phyloP scores from a whole-genome alignment of 768 basidiomycete species.

The Pleurotus tuoliensis region DNA sequence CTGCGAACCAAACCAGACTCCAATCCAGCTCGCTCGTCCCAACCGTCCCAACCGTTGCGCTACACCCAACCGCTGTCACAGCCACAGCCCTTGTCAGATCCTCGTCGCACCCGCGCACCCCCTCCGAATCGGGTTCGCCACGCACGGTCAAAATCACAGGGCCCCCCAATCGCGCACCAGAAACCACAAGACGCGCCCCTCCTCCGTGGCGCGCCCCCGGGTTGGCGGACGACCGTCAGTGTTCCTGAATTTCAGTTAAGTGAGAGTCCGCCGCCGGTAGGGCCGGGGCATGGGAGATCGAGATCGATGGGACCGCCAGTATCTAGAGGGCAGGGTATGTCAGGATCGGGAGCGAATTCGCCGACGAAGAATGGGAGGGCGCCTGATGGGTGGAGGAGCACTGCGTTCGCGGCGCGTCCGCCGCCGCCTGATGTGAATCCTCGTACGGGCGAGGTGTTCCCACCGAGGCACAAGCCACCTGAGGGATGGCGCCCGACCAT shows the following conservation, averaged over 20 bases:
- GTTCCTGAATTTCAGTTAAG: slow-evolving; percentile 1
- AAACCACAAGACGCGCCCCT: not conserved
- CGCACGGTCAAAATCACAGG: not conserved
- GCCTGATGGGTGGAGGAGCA: slow-evolving; percentile 3
- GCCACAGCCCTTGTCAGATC: slow-evolving; percentile 8
- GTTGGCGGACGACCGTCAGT: slow-evolving; percentile 7
- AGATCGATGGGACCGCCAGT: not conserved
- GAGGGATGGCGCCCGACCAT: slow-evolving; percentile 9
- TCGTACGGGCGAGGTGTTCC: not conserved
- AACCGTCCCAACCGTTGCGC: not conserved
- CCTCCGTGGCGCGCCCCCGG: not conserved
- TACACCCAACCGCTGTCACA: not conserved
- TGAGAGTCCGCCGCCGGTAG: not conserved
- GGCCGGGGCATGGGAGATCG: not conserved
- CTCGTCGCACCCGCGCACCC: slow-evolving; percentile 15
- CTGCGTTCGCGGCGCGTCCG: not conserved
- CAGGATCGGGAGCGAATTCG: not conserved
- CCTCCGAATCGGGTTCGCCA: slow-evolving; percentile 9
- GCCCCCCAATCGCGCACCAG: not conserved
- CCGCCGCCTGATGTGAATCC: slow-evolving; percentile 4
- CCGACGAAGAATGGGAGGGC: not conserved
- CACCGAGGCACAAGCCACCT: slow-evolving; percentile 1
- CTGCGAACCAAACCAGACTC: not conserved
- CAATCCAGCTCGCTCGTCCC: not conserved
- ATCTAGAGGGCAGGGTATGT: not conserved